Evolutionary conservation across 2,329 filamentous ascomycete species (phyloP), one percentile per base, ranked within the genome.

Genomic region (Alternaria sp.): DNA sequence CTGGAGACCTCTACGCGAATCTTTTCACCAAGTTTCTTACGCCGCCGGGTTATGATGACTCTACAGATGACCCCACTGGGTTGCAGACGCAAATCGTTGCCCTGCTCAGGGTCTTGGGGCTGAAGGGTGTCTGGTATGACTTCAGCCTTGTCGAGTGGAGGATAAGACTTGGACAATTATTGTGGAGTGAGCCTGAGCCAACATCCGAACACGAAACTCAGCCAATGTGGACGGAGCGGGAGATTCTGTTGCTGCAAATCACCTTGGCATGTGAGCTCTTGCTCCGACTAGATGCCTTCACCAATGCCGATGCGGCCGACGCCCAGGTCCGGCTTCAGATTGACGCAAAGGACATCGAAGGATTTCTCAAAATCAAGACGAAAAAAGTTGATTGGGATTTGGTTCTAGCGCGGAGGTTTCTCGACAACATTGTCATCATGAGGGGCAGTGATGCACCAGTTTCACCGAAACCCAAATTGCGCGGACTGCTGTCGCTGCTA

Each of bases 121-220:
- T 86, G 7, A 84, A 88, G 54, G 89, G 89, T 57, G 85, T 91
- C 46, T 93, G 90, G 90, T 85, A 90, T 52, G 89, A 93, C 75
- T 90, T 93, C 65, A 90, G 89, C 20, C 84, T 88, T 32, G 88
- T 92, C 7, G 90, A 92, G 72, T 92, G 89, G 89, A 85, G 90
- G 38, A 89, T 93, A 59, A 84, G 89, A 12, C 81, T 93, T 1
- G 90, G 90, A 7, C 90, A 92, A 76, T 83, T 92, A 42, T 78
- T 93, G 2, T 93, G 90, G 89, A 88, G 85, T 16, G 72, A 75
- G 39, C 61, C 64, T 8, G 71, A 75, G 16, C 34, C 64, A 7
- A 41, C 59, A 12, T 39, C 60, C 60, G 62, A 77, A 57, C 48
- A 74, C 56, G 61, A 71, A 3, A n/a, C 63, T 1, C 55, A 55